Evolutionary conservation across 192 early-diverging fungal species (phyloP), one percentile per base, ranked within the genome.

Genomic region (Umbelopsis ramanniana): DNA sequence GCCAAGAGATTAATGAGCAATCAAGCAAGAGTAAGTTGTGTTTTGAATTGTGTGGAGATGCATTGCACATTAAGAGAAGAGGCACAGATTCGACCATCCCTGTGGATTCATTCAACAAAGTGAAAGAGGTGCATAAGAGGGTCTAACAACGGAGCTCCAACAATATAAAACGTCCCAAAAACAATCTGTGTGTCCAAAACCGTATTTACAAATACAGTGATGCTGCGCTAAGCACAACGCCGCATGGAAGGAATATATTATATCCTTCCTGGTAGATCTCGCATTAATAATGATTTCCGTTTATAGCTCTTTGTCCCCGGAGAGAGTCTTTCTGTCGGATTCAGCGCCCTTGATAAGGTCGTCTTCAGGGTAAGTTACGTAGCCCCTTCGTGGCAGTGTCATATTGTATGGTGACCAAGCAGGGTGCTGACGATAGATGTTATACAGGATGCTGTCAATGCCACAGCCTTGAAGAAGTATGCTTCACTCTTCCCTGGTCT

Each of bases 1-100:
- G 96, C 96, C 72, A 99, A 97, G 90, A 91, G 97, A 48, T 89
- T 99, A 73, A 99, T 99, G 96, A 95, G 90, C 84, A 96, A 93
- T 84, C 92, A 93, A 74, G 83, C 84, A 68, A 89, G 91, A 83
- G 90, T 94, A 85, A 71, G 74, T 72, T n/a, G 21, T 26, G 29
- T 6, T 17, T 11, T 71, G 22, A 29, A 15, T 29, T 4, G 11
- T 71, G 37, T 1, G 0, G n/a, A 47, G 17, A 4, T n/a, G 2
- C 3, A 12, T 43, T 46, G 45, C 21, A 8, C 12, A 70, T 10
- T 4, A 14, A 53, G 14, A 15, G 48, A 8, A 48, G 46, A 47
- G 38, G 46, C 22, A 46, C 15, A 46, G 15, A 21, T 1, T 0
- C 40, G 6, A 43, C 1, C 40, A 43, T 43, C 11, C 0, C 0